Conservation (phyloP, 2,329 filamentous ascomycete genomes). For the Alternaria alternata region DNA sequence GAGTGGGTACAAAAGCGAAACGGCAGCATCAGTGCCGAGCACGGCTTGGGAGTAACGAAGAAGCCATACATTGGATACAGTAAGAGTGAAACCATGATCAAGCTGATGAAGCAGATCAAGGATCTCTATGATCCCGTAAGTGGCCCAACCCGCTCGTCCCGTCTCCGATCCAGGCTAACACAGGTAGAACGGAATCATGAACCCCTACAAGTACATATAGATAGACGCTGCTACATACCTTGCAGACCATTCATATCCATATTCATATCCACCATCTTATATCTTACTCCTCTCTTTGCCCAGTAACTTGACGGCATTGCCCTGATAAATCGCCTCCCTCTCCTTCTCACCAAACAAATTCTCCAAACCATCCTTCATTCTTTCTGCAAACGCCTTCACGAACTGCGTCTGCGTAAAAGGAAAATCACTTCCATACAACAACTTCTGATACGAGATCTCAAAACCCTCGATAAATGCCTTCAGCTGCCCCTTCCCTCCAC, state of each 20-base stretch:
- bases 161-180: slow-evolving; percentile 28
- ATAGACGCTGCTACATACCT: slow-evolving; percentile 28
- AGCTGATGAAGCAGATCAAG: slow-evolving; percentile 95
- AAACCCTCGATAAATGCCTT: slow-evolving; percentile 57
- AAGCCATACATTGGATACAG: slow-evolving; percentile 96
- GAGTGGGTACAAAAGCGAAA: slow-evolving; percentile 91
- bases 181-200: slow-evolving; percentile 92
- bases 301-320: slow-evolving; percentile 50
- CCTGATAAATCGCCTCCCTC: slow-evolving; percentile 49
- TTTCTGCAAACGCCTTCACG: slow-evolving; percentile 49
- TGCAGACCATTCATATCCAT: slow-evolving; percentile 8
- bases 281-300: slow-evolving; percentile 10
- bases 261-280: not conserved
- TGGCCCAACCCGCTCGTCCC: slow-evolving; percentile 14
- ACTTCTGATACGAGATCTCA: slow-evolving; percentile 45
- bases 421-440: slow-evolving; percentile 64
- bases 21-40: slow-evolving; percentile 96
- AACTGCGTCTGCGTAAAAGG: slow-evolving; percentile 57
- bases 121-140: slow-evolving; percentile 91
- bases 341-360: slow-evolving; percentile 48
- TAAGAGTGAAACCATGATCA: slow-evolving; percentile 84
- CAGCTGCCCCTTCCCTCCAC: slow-evolving; percentile 54
- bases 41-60: slow-evolving; percentile 93
- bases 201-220: slow-evolving; percentile 94
- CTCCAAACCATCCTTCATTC: slow-evolving; percentile 55